phyloP scores from a whole-genome alignment of 352 stramenopile species.

The Globisporangium paddicum region DNA sequence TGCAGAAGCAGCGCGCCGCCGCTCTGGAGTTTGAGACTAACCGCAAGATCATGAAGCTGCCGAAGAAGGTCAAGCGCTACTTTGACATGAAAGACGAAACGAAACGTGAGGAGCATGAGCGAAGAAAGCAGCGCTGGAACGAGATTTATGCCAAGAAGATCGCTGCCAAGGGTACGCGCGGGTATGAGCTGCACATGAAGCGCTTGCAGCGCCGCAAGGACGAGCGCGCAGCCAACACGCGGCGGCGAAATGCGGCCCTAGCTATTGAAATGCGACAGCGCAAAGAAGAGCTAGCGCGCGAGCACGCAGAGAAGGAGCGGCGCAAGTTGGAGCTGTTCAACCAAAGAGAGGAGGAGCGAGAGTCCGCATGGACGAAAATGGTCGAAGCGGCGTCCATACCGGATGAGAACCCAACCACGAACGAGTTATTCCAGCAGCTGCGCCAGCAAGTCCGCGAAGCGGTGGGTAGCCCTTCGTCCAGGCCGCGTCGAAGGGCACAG shows the following conservation, averaged over 20 bases:
- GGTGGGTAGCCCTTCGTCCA: background rate
- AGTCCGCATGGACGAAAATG: background rate
- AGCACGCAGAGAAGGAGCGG: background rate
- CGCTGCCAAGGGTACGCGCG: background rate
- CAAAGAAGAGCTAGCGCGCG: background rate
- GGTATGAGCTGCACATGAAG: background rate
- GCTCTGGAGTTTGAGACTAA: slow-evolving; percentile 1
- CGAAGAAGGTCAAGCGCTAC: background rate
- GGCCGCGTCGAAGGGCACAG: no score
- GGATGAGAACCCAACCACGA: background rate
- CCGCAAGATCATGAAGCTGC: background rate
- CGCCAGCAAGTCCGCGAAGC: slow-evolving; percentile 1
- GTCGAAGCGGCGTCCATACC: no score
- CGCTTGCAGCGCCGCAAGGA: background rate
- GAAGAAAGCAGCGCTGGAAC: background rate
- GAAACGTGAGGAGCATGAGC: background rate
- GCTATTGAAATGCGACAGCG: background rate
- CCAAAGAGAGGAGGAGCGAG: background rate
- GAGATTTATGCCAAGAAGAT: background rate
- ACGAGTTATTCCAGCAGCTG: slow-evolving; percentile 5
- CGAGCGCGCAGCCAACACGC: background rate
- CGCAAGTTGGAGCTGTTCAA: background rate
- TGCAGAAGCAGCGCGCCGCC: slow-evolving; percentile 4
- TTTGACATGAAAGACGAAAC: background rate
- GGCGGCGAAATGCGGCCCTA: background rate